Base-by-base conservation (phyloP, 2,329 filamentous ascomycete species). In the Colletotrichum tanaceti region DNA sequence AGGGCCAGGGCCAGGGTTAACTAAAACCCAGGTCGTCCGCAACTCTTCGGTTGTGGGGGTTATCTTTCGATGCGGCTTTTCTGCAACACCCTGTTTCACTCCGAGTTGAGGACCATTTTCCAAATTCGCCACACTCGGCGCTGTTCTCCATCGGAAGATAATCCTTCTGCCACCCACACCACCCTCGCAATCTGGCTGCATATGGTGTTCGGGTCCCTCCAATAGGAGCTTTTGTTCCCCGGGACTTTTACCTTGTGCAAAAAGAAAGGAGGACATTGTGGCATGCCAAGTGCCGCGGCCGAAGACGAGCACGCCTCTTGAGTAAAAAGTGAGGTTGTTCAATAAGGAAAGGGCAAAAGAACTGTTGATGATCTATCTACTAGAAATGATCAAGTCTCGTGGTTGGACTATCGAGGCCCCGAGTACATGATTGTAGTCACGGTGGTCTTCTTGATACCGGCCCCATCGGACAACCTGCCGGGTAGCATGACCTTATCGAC, bases 391-490 rank as follows among this genome's bases (percentile, higher is more conserved):
- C 14, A 41, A 5, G 39, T 18, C 5, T 41, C 16, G 39, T 18
- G 14, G 18, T 18, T 18, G 5, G 4, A 38, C 28, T 24, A 14
- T 10, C 18, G 59, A 35, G 22, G 18, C 5, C 55, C n/a, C 1
- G 66, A 61, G 20, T 28, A 60, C 18, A 75, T 63, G 2, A 76
- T 65, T 1, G 74, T 76, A 1, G 74, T 76, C n/a, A 73, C 71
- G 13, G 71, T 76, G 2, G 75, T 77, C 63, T 76, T 77, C 10
- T 73, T 76, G 4, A 77, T 77, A 1, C 75, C 70, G 10, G 24
- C 38, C 11, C n/a, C 50, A 20, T 39, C 64, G 20, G 18, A n/a
- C 62, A n/a, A 61, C 50, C 24, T 39, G 14, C 24, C 38, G 13
- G 35, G 62, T 18, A 59, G 38, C 44, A n/a, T 7, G 5, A 60